Base-by-base conservation (phyloP, 495 filamentous ascomycete genomes). In the Penicillium subrubescens region DNA sequence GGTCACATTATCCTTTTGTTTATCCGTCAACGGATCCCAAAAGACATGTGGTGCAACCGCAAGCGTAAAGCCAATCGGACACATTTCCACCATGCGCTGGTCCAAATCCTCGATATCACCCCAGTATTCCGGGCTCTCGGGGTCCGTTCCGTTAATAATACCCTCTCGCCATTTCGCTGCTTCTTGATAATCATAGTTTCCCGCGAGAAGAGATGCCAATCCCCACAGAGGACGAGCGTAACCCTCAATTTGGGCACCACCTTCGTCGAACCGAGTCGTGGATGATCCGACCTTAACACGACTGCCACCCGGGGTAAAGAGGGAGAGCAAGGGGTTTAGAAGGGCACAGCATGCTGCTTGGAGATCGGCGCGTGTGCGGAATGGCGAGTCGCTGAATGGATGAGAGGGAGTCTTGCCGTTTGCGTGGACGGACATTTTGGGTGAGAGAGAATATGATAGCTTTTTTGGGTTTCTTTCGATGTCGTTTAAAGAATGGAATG, bases 51-150 rank as follows among this genome's bases (percentile, higher is more conserved):
- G 56, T 5, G 56, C 56, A 27, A 58, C 39, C 33, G 56, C 56
- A 11, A 58, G 56, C 12, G 56, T 33, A 61, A 84, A 91, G 11
- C 85, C 85, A 60, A 93, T 81, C 14, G 90, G 90, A 68, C 89
- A 92, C 84, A 92, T 91, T 72, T 92, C 91, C 21, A 53, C 61
- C 89, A 92, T 93, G n/a, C 90, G 79, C 80, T 93, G 90, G 65
- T 93, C 90, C 59, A 87, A 83, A 70, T 91, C 89, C 65, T 87
- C 81, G 58, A 89, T 87, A 41, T 84, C 84, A 6, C 90, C 90
- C 89, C 90, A 94, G 68, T 86, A 93, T 76, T 92, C 90, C 0
- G 82, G 77, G 64, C 80, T 81, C 43, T 83, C 77, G 1, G 88
- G 88, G 61, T 93, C 86, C 0, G 88, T 91, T 0, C 90, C 90